phyloP scores from a whole-genome alignment of 257 asterid genomes.

The Nicotiana obtusifolia region DNA sequence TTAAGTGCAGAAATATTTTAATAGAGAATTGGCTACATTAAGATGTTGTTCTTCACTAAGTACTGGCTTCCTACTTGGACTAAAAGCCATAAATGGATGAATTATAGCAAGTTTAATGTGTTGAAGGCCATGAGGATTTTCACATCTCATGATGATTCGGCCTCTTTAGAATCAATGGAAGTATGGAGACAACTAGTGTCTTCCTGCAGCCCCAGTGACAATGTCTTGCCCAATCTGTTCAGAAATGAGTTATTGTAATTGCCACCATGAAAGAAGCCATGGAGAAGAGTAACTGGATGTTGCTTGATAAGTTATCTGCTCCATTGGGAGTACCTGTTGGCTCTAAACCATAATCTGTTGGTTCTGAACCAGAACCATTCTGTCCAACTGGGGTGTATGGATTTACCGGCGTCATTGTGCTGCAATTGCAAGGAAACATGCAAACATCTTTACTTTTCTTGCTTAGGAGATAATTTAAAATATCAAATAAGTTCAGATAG shows the following conservation, averaged over 20 bases:
- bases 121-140: constrained; percentile 39
- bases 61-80: constrained; percentile 48
- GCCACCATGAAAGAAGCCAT: constrained; percentile 35
- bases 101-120: constrained; percentile 24
- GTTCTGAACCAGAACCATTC: constrained; percentile 47
- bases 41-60: constrained; percentile 32
- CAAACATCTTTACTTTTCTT: constrained; percentile 1
- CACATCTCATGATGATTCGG: constrained; percentile 24
- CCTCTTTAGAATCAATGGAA: constrained; percentile 38
- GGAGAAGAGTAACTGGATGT: constrained; percentile 27
- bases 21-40: constrained; percentile 30
- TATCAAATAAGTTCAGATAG: constrained; percentile 1
- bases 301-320: constrained; percentile 36
- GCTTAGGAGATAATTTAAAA: background rate
- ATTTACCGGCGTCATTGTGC: constrained; percentile 54
- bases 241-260: constrained; percentile 38
- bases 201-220: constrained; percentile 31
- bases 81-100: constrained; percentile 29
- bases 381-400: constrained; percentile 59
- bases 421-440: constrained; percentile 30
- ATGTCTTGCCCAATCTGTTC: constrained; percentile 26
- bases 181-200: constrained; percentile 36
- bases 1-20: constrained; percentile 38
- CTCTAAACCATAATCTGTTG: constrained; percentile 44
- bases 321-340: constrained; percentile 77